Conservation (phyloP, 805 yeast genomes). For the Wickerhamiella occidentalis region DNA sequence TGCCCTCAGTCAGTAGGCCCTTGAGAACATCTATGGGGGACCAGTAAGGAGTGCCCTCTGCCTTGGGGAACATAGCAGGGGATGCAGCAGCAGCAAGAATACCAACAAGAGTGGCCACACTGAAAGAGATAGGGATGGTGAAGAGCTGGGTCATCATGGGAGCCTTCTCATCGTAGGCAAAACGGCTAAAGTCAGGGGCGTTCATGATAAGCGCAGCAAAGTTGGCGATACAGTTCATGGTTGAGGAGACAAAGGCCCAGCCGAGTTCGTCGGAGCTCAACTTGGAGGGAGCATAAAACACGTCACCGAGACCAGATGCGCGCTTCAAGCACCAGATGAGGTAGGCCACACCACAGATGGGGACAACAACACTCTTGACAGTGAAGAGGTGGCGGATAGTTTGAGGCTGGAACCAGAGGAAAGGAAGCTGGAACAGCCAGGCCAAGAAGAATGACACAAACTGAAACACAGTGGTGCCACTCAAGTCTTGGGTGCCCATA, state of each 20-base stretch:
- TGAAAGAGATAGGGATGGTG: slow-evolving; percentile 66
- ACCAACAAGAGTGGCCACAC: slow-evolving; percentile 74
- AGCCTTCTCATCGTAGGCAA: slow-evolving; percentile 42
- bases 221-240: slow-evolving; percentile 73
- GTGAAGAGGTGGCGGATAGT: slow-evolving; percentile 73
- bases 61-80: slow-evolving; percentile 34
- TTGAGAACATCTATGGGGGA: slow-evolving; percentile 68
- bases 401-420: slow-evolving; percentile 72
- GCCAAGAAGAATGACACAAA: slow-evolving; percentile 69
- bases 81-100: slow-evolving; percentile 76
- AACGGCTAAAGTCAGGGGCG: slow-evolving; percentile 82
- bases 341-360: slow-evolving; percentile 73
- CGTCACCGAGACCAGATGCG: slow-evolving; percentile 69
- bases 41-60: slow-evolving; percentile 55
- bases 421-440: slow-evolving; percentile 71
- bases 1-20: slow-evolving; percentile 36
- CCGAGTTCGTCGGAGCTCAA: slow-evolving; percentile 50
- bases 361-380: slow-evolving; percentile 63
- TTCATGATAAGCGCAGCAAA: slow-evolving; percentile 81
- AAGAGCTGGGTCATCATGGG: slow-evolving; percentile 37
- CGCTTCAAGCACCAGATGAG: slow-evolving; percentile 73
- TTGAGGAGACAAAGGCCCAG: slow-evolving; percentile 72
- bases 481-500: slow-evolving; percentile 41
- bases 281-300: slow-evolving; percentile 42
- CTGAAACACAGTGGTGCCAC: slow-evolving; percentile 58